Evolutionary conservation across 768 basidiomycete genomes (phyloP), one percentile per base, ranked within the genome.

Genomic region (Collybiopsis luxurians): DNA sequence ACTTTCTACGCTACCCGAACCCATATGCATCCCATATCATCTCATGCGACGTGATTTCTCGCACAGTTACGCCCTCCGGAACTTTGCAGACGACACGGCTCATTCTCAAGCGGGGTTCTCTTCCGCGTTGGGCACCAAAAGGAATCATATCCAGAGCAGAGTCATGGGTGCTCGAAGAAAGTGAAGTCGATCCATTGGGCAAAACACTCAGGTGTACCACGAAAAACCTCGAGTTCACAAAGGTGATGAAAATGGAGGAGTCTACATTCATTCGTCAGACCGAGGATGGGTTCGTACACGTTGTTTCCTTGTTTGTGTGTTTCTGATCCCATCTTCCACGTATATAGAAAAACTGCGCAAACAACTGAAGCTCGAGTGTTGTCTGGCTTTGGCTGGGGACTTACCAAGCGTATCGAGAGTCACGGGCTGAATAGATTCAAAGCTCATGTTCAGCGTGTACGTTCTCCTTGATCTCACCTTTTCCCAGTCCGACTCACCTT

Each of bases 1-100:
- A 90, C 78, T 95, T 95, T 69, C 77, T 97, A 58, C 89, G 95
- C 60, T 98, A 97, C 72, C 95, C 95, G 3, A 98, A 97, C 69
- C 94, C 95, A 48, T 93, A 92, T 66, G 92, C 95, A 5, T 79
- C 90, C 36, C 95, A 98, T 74, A 89, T 98, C 70, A 74, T 95
- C 62, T 95, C 95, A 3, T 95, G 93, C 79, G 95, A 98, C 76
- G 94, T 98, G 66, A 85, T 98, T 61, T 90, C 91, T 53, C 90
- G 95, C 62, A 78, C 74, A 19, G 76, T 90, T 61, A 86, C 90
- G 1, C 78, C 86, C 12, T 72, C 80, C 2, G 94, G 94, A 39
- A 82, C 88, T 15, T 79, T 98, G 19, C 70, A 86, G 56, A 97
- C 95, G 10, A 94, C 89, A 1, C 85, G 95, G 21, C 87, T 98